phyloP scores from a whole-genome alignment of 1,284 basidiomycete genomes.

The Anthracocystis walkeri region DNA sequence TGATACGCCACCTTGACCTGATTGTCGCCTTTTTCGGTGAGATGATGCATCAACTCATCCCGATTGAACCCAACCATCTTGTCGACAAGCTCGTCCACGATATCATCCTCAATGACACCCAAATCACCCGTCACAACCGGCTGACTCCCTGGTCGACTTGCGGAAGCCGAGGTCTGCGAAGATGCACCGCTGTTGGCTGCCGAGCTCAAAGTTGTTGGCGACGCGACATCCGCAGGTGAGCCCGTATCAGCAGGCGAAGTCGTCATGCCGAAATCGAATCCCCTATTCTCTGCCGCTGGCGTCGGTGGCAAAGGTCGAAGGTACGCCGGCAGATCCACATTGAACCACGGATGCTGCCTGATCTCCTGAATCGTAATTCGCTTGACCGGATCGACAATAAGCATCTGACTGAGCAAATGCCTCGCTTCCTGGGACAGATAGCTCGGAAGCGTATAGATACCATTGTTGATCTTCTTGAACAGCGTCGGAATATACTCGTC shows the following conservation, averaged over 20 bases:
- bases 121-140: constrained; percentile 71
- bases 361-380: constrained; percentile 68
- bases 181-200: constrained; percentile 27
- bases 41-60: constrained; percentile 85
- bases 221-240: constrained; percentile 32
- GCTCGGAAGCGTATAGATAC: constrained; percentile 66
- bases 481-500: constrained; percentile 69
- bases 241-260: constrained; percentile 34
- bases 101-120: constrained; percentile 87
- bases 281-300: constrained; percentile 72
- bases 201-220: constrained; percentile 21
- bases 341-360: constrained; percentile 67
- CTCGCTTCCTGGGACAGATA: constrained; percentile 65
- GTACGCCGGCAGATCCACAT: constrained; percentile 65
- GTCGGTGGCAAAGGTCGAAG: constrained; percentile 80
- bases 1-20: constrained; percentile 97
- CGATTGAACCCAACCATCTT: constrained; percentile 82
- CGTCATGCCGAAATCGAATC: constrained; percentile 72
- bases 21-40: constrained; percentile 88
- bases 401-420: constrained; percentile 66
- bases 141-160: constrained; percentile 36
- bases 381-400: constrained; percentile 69
- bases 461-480: constrained; percentile 69
- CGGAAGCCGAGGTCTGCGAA: constrained; percentile 31
- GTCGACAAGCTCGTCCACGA: constrained; percentile 83